Percentiles rank a stretch among this genome's conserved stretches.
Conservation (phyloP, 129 eudicot species). For the Helianthus annuus region HanXRQr2.0-SUNRISE NC_035436.2:190851287-190851786, state of each 20-base stretch:
- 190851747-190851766: slow-evolving; percentile 40
- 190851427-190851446: slow-evolving; percentile 39
- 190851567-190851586: slow-evolving; percentile 34
- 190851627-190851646: slow-evolving; percentile 23
- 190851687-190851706: slow-evolving; percentile 30
- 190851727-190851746: slow-evolving; percentile 33
- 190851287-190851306: too few species aligned
- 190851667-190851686: slow-evolving; percentile 34
- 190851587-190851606: slow-evolving; percentile 23
- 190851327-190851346: too few species aligned
- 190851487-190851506: slow-evolving; percentile 29
- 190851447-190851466: slow-evolving; percentile 27
- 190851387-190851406: slow-evolving; percentile 35
- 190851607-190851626: slow-evolving; percentile 31
- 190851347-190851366: too few species aligned
- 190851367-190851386: slow-evolving; percentile 31
- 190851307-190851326: too few species aligned
- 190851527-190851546: slow-evolving; percentile 39
- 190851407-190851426: slow-evolving; percentile 37
- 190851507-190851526: slow-evolving; percentile 39
- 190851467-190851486: slow-evolving; percentile 36
- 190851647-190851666: slow-evolving; percentile 27
- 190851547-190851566: slow-evolving; percentile 33
- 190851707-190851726: slow-evolving; percentile 6
- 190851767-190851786: slow-evolving; percentile 43